Evolutionary conservation across 2,329 filamentous ascomycete species (phyloP).

Genomic region (Shiraia bambusicola): DNA sequence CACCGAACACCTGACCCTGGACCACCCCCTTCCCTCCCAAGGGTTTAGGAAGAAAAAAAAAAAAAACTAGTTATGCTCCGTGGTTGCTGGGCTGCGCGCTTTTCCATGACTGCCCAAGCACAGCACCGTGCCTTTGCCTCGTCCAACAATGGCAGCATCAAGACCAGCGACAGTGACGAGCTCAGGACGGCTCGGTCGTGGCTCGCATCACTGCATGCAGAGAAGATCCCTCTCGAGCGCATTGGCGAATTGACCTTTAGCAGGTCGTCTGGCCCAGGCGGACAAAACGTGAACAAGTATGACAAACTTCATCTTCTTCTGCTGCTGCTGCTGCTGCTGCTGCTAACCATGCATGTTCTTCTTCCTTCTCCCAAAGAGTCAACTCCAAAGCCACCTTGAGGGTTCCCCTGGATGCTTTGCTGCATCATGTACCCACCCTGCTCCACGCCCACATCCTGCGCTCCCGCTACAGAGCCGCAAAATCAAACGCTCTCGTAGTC

Average conservation of each 20-base stretch:
- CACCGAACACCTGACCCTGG: no score
- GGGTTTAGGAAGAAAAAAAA: no score
- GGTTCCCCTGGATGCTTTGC: constrained; percentile 54
- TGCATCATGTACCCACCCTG: constrained; percentile 56
- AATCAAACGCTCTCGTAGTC: constrained; percentile 58
- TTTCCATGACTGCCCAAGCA: constrained; percentile 10
- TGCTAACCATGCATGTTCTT: constrained; percentile 44
- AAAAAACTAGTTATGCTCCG: constrained; percentile 7
- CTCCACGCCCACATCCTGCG: constrained; percentile 55
- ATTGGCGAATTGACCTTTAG: constrained; percentile 63
- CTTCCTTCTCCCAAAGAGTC: constrained; percentile 58
- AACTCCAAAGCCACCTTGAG: constrained; percentile 68
- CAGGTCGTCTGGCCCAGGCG: constrained; percentile 64
- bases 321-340: no score
- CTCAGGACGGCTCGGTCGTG: constrained; percentile 55
- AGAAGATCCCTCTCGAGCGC: constrained; percentile 55
- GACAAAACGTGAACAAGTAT: constrained; percentile 70
- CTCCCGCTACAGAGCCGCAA: constrained; percentile 58
- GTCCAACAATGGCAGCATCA: constrained; percentile 5
- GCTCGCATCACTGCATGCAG: constrained; percentile 56
- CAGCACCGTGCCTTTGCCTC: constrained; percentile 7
- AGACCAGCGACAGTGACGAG: constrained; percentile 28
- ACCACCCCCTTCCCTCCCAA: no score
- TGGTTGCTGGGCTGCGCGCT: constrained; percentile 1
- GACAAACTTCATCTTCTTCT: no score